Base-by-base conservation (phyloP, 805 yeast genomes). In the Zygosaccharomyces lentus region DNA sequence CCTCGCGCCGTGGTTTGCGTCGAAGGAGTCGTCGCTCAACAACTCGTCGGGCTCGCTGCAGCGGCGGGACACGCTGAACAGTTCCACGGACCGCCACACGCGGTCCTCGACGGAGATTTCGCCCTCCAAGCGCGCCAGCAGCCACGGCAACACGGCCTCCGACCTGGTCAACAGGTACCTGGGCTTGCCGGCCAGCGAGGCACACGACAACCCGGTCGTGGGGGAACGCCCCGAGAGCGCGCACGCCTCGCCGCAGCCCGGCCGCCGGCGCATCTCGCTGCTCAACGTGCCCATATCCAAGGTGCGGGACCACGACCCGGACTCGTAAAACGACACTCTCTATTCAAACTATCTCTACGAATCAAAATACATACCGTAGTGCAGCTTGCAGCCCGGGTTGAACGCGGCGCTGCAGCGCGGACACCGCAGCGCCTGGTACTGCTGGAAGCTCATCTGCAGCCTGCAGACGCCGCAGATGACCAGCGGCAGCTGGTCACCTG, bases 351-450 rank as follows among this genome's bases (percentile, higher is more conserved):
- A 15, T 15, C n/a, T 15, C 13, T 19, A 26, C 30, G 31, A 23
- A 9, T 54, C 54, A 35, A 65, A 65, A 45, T 65, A 65, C 36
- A 54, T 23, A 47, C 53, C 42, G 41, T 66, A 65, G 48, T 66
- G 70, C 13, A 57, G 31, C 44, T 54, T 59, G 37, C 70, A 66
- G 17, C 56, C 60, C 2, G 68, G 67, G 43, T 66, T 66, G 31
- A 66, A 66, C 6, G 23, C 19, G 1, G 60, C 38, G 1, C 40
- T 3, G 34, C 70, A 66, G 10, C 41, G 34, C 2, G 49, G 52
- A 46, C 70, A 66, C 16, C 39, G 35, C 5, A 55, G 34, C 15
- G 25, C 27, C 4, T 21, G 19, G 37, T 66, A 66, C 35, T 58
- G 48, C 1, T 48, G 37, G 38, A 65, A 66, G 1, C 62, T 57